These are phyloP conservation scores for Pythium scleroteichum DNA, from an alignment of 352 stramenopile genomes.

Conservation along the genomic window DNA sequence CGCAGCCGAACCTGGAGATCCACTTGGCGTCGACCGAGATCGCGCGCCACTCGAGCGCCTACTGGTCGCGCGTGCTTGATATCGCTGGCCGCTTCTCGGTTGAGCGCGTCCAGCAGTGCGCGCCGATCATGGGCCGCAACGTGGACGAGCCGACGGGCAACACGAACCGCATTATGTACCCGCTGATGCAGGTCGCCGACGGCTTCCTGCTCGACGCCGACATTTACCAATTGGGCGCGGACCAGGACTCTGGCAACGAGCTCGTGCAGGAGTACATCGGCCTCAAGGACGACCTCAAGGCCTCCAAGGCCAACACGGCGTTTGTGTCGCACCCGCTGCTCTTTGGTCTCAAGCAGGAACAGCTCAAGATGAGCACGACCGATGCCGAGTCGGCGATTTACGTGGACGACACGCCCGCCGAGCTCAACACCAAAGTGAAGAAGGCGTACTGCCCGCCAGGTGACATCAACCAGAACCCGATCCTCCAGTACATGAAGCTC, in stretches of 20 bases:
- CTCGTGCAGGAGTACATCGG: slow-evolving; percentile 97
- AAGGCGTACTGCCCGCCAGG: slow-evolving; percentile 97
- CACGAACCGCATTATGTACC: slow-evolving; percentile 96
- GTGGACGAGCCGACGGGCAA: slow-evolving; percentile 80
- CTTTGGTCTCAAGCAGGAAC: slow-evolving; percentile 97
- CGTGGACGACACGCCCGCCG: slow-evolving; percentile 95
- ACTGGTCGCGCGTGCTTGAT: slow-evolving; percentile 94
- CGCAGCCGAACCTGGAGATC: slow-evolving; percentile 95
- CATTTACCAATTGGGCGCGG: slow-evolving; percentile 98
- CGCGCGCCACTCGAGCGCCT: slow-evolving; percentile 81
- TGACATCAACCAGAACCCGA: slow-evolving; percentile 91
- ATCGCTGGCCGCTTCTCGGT: slow-evolving; percentile 88
- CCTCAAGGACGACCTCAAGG: slow-evolving; percentile 67
- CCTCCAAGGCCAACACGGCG: slow-evolving; percentile 63
- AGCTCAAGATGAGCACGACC: slow-evolving; percentile 99
- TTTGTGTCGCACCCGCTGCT: slow-evolving; percentile 98
- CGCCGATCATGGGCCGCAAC: slow-evolving; percentile 97
- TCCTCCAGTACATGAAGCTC: slow-evolving; percentile 96
- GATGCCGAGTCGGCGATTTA: slow-evolving; percentile 98
- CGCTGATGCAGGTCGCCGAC: slow-evolving; percentile 98
- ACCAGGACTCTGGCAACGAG: slow-evolving; percentile 96
- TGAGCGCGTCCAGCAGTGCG: slow-evolving; percentile 96
- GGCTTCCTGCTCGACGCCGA: slow-evolving; percentile 99
- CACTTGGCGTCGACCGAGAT: slow-evolving; percentile 97
- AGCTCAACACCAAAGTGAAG: slow-evolving; percentile 98